Conservation (phyloP, 129 eudicot species). For the Silybum marianum region DNA sequence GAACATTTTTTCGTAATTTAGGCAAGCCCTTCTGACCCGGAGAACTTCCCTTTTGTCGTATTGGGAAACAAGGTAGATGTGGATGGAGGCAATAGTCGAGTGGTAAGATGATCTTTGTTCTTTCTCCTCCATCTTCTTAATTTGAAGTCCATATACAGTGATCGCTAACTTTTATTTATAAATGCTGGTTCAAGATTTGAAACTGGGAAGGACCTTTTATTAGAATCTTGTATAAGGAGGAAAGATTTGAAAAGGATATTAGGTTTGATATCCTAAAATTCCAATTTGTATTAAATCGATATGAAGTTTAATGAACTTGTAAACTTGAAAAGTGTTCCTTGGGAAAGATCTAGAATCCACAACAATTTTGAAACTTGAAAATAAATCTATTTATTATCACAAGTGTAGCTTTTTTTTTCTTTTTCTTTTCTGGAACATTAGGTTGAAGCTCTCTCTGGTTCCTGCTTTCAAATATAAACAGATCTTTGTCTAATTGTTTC, state of each 20-base stretch:
- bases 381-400: neutral
- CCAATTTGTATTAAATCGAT: neutral
- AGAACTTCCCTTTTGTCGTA: slow-evolving; percentile 53
- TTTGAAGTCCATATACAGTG: neutral
- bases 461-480: neutral
- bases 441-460: neutral
- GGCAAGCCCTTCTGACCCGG: slow-evolving; percentile 59
- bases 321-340: neutral
- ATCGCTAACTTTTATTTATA: neutral
- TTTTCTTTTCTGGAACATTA: neutral
- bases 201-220: neutral
- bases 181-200: neutral
- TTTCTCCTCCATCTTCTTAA: neutral
- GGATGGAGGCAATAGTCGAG: slow-evolving; percentile 59
- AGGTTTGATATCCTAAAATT: neutral
- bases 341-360: neutral
- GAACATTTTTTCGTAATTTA: slow-evolving; percentile 7
- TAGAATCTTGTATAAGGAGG: neutral
- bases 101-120: slow-evolving; percentile 37
- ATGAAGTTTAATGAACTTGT: neutral
- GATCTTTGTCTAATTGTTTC: neutral
- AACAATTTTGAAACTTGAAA: neutral
- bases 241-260: neutral
- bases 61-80: slow-evolving; percentile 59
- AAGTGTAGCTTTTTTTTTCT: neutral